Conservation (phyloP, 2,329 filamentous ascomycete species). For the Pezicula radicicola region DNA sequence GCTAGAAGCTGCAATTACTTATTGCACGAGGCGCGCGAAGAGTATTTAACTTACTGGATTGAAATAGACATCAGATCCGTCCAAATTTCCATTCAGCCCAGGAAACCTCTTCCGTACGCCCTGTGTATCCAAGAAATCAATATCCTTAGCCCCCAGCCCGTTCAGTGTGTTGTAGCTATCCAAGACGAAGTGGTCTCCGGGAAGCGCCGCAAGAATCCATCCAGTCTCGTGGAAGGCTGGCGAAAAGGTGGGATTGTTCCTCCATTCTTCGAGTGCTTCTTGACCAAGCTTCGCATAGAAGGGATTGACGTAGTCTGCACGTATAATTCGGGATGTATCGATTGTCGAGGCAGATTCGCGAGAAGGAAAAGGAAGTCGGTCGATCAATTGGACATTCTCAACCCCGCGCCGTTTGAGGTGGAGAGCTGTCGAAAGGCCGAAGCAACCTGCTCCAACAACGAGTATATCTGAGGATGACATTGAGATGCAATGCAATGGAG, state of each 20-base stretch:
- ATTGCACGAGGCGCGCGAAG: too few relatives aligned
- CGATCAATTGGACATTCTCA: constrained; percentile 39
- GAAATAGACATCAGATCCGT: too few relatives aligned
- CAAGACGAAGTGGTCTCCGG: neutral
- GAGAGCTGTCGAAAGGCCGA: constrained; percentile 37
- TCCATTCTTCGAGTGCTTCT: neutral
- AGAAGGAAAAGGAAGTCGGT: constrained; percentile 46
- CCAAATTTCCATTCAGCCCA: too few relatives aligned
- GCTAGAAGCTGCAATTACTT: too few relatives aligned
- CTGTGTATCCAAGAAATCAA: neutral
- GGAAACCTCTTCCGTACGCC: neutral
- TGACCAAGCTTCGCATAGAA: constrained; percentile 1
- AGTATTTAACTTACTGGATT: too few relatives aligned
- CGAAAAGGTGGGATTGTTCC: constrained; percentile 20
- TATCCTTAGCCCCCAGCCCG: neutral
- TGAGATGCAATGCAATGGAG: too few relatives aligned
- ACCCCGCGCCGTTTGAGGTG: constrained; percentile 40
- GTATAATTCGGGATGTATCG: constrained; percentile 4
- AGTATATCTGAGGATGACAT: neutral
- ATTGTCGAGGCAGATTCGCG: constrained; percentile 51
- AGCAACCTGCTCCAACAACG: constrained; percentile 35
- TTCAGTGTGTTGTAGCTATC: neutral
- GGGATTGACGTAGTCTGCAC: neutral
- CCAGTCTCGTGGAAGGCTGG: neutral
- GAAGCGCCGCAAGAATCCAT: constrained; percentile 30